phyloP scores from a whole-genome alignment of 2,329 filamentous ascomycete genomes.

The Sclerotinia trifoliorum region DNA sequence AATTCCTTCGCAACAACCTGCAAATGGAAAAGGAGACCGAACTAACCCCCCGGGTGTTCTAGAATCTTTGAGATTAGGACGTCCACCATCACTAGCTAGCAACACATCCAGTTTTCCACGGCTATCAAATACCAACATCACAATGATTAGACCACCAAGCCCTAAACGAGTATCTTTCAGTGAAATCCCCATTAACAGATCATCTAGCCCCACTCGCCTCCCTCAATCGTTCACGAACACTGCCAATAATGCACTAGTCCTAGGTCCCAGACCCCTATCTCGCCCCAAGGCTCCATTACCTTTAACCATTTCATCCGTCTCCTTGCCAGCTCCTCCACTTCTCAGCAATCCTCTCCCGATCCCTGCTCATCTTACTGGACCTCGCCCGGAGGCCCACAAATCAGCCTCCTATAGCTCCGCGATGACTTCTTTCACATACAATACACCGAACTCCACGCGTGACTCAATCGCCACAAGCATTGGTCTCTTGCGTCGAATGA shows the following conservation, averaged over 20 bases:
- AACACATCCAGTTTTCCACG: not conserved
- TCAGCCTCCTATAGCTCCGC: not conserved
- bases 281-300: constrained; percentile 23
- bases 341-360: constrained; percentile 27
- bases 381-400: constrained; percentile 25
- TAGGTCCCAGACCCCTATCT: not conserved
- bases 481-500: constrained; percentile 24
- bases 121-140: not conserved
- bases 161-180: not conserved
- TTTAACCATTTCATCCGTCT: constrained; percentile 9
- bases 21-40: not conserved
- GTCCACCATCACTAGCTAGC: not conserved
- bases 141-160: not conserved
- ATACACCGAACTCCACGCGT: not conserved
- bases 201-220: not conserved
- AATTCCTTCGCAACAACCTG: not conserved
- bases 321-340: constrained; percentile 27
- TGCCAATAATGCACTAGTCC: not conserved
- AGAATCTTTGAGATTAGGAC: not conserved
- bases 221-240: not conserved
- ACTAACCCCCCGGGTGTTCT: not conserved
- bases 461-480: constrained; percentile 22
- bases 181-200: not conserved
- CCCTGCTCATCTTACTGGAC: constrained; percentile 29
- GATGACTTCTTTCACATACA: constrained; percentile 1